A percentile compares a stretch with the other conserved stretches of the same genome.
Conservation (phyloP, 2,329 filamentous ascomycete genomes). For the Fusarium tanahbumbuense region DNA sequence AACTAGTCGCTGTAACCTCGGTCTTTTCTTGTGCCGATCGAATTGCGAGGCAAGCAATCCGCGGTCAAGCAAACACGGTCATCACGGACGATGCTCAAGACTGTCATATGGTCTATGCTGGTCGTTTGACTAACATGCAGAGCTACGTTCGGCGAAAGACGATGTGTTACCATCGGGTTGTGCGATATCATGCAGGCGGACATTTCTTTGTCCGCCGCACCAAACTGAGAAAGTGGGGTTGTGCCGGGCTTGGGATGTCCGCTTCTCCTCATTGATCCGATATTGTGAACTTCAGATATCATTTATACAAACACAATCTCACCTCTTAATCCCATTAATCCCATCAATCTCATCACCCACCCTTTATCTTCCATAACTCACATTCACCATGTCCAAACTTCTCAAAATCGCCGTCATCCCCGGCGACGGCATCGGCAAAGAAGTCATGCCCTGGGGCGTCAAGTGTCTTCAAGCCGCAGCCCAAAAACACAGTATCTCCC, state of each 20-base stretch:
- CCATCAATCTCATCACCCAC: too few species aligned
- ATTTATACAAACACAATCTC: neutral
- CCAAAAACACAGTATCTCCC: conserved; percentile 61
- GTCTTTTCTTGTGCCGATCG: neutral
- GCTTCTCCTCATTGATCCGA: neutral
- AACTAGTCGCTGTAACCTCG: neutral
- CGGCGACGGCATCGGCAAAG: conserved; percentile 76
- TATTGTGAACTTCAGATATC: neutral
- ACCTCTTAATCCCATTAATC: neutral
- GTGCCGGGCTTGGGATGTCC: neutral
- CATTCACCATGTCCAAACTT: conserved; percentile 50
- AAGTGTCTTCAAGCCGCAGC: conserved; percentile 66
- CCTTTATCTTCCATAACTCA: too few species aligned
- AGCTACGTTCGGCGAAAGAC: neutral
- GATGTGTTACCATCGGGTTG: neutral
- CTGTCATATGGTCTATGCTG: fast-evolving
- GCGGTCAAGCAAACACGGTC: neutral
- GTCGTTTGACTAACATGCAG: neutral
- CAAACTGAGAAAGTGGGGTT: neutral
- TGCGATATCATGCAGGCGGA: too few species aligned
- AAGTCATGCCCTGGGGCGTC: conserved; percentile 74
- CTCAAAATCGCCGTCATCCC: conserved; percentile 70
- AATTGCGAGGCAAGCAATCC: neutral
- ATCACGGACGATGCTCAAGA: fast-evolving
- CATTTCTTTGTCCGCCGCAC: conserved; percentile 3